Conservation (phyloP, 331 rosid genomes). For the Malus hybrid region DNA sequence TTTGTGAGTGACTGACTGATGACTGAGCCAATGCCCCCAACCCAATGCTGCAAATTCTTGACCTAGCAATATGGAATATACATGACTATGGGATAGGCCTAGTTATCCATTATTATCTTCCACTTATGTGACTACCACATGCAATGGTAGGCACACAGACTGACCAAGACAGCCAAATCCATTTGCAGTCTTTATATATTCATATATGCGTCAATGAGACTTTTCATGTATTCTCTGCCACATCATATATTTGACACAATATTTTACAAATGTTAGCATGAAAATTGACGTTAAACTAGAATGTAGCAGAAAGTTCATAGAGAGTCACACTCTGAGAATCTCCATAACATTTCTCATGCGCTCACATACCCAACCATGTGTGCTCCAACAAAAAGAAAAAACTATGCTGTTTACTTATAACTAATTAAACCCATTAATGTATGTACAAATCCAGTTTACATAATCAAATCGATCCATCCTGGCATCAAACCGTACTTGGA, state of each 20-base stretch:
- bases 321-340: too few species aligned
- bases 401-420: not conserved
- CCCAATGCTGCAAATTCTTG: not conserved
- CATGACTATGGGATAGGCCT: not conserved
- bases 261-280: too few species aligned
- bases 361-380: not conserved
- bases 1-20: not conserved
- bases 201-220: not conserved
- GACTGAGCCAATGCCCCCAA: not conserved
- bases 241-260: too few species aligned
- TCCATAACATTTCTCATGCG: too few species aligned
- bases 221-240: too few species aligned
- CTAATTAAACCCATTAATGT: not conserved
- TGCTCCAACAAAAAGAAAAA: not conserved
- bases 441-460: not conserved
- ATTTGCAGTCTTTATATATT: constrained; percentile 13
- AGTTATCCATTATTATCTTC: not conserved
- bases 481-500: not conserved
- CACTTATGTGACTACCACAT: constrained; percentile 39
- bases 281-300: too few species aligned
- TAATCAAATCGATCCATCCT: not conserved
- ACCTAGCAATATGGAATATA: not conserved
- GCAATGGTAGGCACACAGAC: constrained; percentile 29
- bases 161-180: constrained; percentile 25
- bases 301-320: too few species aligned